phyloP scores from a whole-genome alignment of 495 filamentous ascomycete species.

The Neurospora sp. region DNA sequence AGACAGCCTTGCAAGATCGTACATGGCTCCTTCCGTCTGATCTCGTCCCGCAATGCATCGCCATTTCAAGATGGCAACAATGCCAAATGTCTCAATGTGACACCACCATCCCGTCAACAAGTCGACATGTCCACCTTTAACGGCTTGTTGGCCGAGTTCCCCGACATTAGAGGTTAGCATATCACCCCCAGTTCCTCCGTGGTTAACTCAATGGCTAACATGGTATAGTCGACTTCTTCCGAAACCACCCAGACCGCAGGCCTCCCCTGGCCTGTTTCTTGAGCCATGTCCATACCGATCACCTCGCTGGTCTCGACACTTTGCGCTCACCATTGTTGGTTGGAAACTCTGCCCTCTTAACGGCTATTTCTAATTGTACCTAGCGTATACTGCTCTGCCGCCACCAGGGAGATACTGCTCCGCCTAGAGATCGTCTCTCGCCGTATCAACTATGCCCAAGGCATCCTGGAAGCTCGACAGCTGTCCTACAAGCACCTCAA shows the following conservation, averaged over 20 bases:
- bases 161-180: slow-evolving; percentile 48
- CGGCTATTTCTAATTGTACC: neutral
- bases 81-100: neutral
- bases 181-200: no score
- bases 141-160: slow-evolving; percentile 46
- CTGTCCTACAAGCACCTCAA: slow-evolving; percentile 66
- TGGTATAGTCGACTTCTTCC: slow-evolving; percentile 70
- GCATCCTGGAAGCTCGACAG: slow-evolving; percentile 61
- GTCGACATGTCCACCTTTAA: slow-evolving; percentile 29
- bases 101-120: neutral
- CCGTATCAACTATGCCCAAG: slow-evolving; percentile 66
- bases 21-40: neutral
- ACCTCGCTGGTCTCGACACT: slow-evolving; percentile 73
- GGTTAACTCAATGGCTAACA: neutral
- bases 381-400: slow-evolving; percentile 76
- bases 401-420: slow-evolving; percentile 69
- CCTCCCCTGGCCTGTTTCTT: slow-evolving; percentile 80
- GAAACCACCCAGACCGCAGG: slow-evolving; percentile 39
- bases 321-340: slow-evolving; percentile 59
- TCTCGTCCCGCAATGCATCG: neutral
- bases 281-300: slow-evolving; percentile 89
- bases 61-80: neutral
- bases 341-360: neutral
- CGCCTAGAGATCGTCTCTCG: slow-evolving; percentile 66
- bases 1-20: neutral